phyloP scores from a whole-genome alignment of 208 protist species.

The Trypanosoma melophagium region DNA sequence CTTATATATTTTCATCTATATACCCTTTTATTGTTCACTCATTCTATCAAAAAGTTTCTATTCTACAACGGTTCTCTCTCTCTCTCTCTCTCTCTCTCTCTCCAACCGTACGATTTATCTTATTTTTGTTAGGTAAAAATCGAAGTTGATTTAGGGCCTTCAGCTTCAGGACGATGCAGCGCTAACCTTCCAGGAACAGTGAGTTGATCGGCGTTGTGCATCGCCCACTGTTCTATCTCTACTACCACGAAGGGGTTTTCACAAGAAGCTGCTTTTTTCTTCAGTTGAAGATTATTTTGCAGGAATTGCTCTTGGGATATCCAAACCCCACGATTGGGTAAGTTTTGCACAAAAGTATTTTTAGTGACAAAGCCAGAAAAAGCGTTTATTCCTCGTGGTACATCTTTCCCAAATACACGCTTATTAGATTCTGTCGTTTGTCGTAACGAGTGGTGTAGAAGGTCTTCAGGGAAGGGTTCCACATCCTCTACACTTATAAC shows the following conservation, averaged over 20 bases:
- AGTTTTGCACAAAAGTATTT: constrained; percentile 69
- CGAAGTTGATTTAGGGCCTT: neutral
- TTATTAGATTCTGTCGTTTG: neutral
- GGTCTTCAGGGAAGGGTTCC: constrained; percentile 36
- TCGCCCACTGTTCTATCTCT: constrained; percentile 82
- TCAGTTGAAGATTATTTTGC: constrained; percentile 48
- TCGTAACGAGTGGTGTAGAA: constrained; percentile 59
- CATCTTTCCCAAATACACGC: constrained; percentile 26
- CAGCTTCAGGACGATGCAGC: constrained; percentile 30
- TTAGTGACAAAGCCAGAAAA: constrained; percentile 61
- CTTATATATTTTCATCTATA: no score
- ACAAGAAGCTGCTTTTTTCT: constrained; percentile 24
- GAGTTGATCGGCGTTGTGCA: constrained; percentile 88
- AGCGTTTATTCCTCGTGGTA: constrained; percentile 81
- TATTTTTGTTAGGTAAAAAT: constrained; percentile 19
- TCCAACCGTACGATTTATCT: constrained; percentile 5
- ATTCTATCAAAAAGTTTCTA: no score
- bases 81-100: no score
- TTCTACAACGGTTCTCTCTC: no score
- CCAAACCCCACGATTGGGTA: constrained; percentile 78
- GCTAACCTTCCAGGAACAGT: constrained; percentile 74
- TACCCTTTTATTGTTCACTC: no score
- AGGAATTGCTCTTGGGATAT: constrained; percentile 83
- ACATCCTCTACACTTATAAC: constrained; percentile 62
- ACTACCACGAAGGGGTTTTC: constrained; percentile 51